Base-by-base conservation (phyloP, 2,329 filamentous ascomycete genomes). In the Ceratocystis cubensis region DNA sequence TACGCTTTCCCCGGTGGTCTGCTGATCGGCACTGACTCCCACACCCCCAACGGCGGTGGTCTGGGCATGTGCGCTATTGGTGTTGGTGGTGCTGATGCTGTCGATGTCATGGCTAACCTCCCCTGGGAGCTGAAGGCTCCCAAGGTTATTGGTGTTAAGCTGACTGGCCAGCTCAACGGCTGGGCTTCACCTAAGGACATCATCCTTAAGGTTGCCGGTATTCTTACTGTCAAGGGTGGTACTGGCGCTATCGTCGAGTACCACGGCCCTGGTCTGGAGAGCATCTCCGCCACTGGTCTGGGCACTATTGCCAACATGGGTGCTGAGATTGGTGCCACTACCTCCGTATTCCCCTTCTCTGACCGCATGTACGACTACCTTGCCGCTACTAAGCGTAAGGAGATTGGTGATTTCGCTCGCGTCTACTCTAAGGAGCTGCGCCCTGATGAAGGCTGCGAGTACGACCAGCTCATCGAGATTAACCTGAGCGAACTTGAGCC, bases 61-160 rank as follows among this genome's bases (percentile, higher is more conserved):
- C 87, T 97, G 68, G 92, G 91, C 76, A 96, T 95, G 88, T 86
- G 84, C 73, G 89, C 91, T 69, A 96, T 97, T 75, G 93, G 92
- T 86, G 93, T 96, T 70, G 93, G 94, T 80, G 93, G 94, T 84
- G 94, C 93, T 75, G 94, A 97, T 80, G 94, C 94, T 68, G 94
- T 97, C 73, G 94, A 99, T 79, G 94, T 96, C 73, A 96, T 99
- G 91, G 91, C 92, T 74, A 88, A 91, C 78, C 85, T 96, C 71
- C 93, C 93, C 69, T 97, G 94, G 94, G 94, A 99, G 78, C 81
- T 99, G 73, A 97, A 97, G 84, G 93, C 94, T 69, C 94, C 94
- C 70, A 96, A 96, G 80, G 81, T 96, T 69, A 96, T 97, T 75
- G 94, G 94, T 84, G 88, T 99, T 66, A 95, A 89, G 80, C 87